These are phyloP conservation scores for Trichosporon sp. DNA, from an alignment of 1,284 basidiomycete species.

Conservation along the genomic window DNA sequence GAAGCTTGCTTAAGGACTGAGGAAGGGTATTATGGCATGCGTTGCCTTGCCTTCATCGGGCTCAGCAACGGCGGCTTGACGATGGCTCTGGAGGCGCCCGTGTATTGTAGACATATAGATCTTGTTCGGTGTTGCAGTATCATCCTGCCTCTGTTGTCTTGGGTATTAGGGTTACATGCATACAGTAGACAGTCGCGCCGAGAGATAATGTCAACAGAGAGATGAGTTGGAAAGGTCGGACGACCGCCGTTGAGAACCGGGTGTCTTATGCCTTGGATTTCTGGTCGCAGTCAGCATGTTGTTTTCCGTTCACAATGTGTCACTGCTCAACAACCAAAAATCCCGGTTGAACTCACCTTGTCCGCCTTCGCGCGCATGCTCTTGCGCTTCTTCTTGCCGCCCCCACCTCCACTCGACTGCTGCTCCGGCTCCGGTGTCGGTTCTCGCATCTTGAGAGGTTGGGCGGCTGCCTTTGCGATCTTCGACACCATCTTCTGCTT, in stretches of 20 bases:
- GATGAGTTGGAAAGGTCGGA: too few relatives aligned
- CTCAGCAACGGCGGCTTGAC: neutral
- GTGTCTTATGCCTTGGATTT: neutral
- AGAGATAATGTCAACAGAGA: neutral
- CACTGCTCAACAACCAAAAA: neutral
- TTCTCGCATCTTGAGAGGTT: constrained; percentile 15
- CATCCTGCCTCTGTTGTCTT: neutral
- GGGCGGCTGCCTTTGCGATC: constrained; percentile 26
- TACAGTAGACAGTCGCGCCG: neutral
- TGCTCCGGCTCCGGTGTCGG: constrained; percentile 13
- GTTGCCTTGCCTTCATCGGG: neutral
- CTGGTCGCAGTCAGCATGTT: neutral
- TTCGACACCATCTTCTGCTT: constrained; percentile 33
- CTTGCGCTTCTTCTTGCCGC: constrained; percentile 14
- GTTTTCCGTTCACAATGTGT: neutral
- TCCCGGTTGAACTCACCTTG: constrained; percentile 9
- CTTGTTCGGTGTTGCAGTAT: neutral
- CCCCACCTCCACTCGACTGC: neutral
- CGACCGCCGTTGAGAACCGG: too few relatives aligned
- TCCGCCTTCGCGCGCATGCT: constrained; percentile 19
- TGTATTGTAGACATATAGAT: neutral
- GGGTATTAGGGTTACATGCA: neutral
- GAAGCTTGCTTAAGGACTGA: constrained; percentile 45
- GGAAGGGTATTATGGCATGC: neutral
- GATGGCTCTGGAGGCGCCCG: neutral